phyloP scores from a whole-genome alignment of 768 basidiomycete species.

The Leccinellum rugosiceps region DNA sequence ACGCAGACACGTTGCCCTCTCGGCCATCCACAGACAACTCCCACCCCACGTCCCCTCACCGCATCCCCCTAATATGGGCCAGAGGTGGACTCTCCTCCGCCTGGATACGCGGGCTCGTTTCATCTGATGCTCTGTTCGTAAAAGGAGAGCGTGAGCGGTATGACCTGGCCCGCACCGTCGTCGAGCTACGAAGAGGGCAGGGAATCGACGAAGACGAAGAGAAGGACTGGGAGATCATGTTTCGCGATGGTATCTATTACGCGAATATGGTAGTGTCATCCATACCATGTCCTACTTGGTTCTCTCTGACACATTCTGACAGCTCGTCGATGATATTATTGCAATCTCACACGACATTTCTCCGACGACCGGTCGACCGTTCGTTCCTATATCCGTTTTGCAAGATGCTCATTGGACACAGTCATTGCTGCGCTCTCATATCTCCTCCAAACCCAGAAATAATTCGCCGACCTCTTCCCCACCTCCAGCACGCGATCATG shows the following conservation, averaged over 20 bases:
- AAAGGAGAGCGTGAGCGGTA: conserved; percentile 78
- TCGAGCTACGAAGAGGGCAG: conserved; percentile 64
- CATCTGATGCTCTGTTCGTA: conserved; percentile 79
- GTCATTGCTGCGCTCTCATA: conserved; percentile 59
- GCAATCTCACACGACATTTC: conserved; percentile 72
- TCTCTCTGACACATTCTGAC: conserved; percentile 10
- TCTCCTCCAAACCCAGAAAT: conserved; percentile 39
- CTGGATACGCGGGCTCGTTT: conserved; percentile 74
- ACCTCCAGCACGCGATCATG: conserved; percentile 46
- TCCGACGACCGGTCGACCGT: conserved; percentile 63
- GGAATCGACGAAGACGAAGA: conserved; percentile 64
- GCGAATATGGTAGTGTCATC: conserved; percentile 66
- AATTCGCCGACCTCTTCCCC: conserved; percentile 36
- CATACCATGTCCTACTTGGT: not conserved
- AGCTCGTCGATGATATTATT: conserved; percentile 81
- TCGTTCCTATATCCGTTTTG: conserved; percentile 61
- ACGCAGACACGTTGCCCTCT: conserved; percentile 30
- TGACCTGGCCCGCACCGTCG: conserved; percentile 66
- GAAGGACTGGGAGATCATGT: conserved; percentile 63
- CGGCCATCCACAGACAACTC: conserved; percentile 16
- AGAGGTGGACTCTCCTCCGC: conserved; percentile 65
- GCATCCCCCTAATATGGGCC: conserved; percentile 64
- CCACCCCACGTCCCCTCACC: conserved; percentile 11
- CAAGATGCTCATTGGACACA: conserved; percentile 82
- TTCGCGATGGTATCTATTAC: conserved; percentile 79